Conservation (phyloP, 2,329 filamentous ascomycete genomes). For the Fusarium tupiense region DNA sequence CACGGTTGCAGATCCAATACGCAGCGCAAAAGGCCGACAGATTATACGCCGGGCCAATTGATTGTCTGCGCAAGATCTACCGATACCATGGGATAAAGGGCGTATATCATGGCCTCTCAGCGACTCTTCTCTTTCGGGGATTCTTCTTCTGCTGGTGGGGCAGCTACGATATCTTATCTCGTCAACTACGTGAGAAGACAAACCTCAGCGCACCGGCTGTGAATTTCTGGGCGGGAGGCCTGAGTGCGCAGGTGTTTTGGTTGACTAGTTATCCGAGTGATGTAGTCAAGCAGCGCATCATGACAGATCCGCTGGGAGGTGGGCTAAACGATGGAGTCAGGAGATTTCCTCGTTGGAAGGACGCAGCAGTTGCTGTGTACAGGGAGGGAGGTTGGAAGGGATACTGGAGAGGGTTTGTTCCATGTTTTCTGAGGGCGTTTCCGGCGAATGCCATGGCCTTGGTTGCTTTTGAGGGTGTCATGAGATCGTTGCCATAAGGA, state of each 20-base stretch:
- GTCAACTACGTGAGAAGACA: slow-evolving; percentile 73
- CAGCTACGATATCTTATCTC: slow-evolving; percentile 88
- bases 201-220: slow-evolving; percentile 78
- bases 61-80: slow-evolving; percentile 79
- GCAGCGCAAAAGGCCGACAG: slow-evolving; percentile 79
- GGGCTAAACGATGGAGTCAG: slow-evolving; percentile 72
- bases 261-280: slow-evolving; percentile 90
- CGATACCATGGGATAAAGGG: slow-evolving; percentile 78
- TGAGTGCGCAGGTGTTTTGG: slow-evolving; percentile 96
- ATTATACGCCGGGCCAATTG: slow-evolving; percentile 86
- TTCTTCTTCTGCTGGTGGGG: slow-evolving; percentile 99
- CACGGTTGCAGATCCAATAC: slow-evolving; percentile 94
- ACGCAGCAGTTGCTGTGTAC: slow-evolving; percentile 82
- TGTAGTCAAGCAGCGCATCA: slow-evolving; percentile 94
- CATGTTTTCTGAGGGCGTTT: slow-evolving; percentile 93
- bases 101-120: slow-evolving; percentile 84
- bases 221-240: slow-evolving; percentile 97
- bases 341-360: slow-evolving; percentile 78
- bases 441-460: slow-evolving; percentile 95
- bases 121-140: slow-evolving; percentile 87
- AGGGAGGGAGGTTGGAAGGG: slow-evolving; percentile 79
- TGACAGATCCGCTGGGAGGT: slow-evolving; percentile 90
- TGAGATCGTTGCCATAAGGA: slow-evolving; percentile 70
- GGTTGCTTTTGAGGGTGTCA: slow-evolving; percentile 91
- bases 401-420: slow-evolving; percentile 93